Conservation (phyloP, 1,284 basidiomycete genomes). For the Termitomyces sp. region DNA sequence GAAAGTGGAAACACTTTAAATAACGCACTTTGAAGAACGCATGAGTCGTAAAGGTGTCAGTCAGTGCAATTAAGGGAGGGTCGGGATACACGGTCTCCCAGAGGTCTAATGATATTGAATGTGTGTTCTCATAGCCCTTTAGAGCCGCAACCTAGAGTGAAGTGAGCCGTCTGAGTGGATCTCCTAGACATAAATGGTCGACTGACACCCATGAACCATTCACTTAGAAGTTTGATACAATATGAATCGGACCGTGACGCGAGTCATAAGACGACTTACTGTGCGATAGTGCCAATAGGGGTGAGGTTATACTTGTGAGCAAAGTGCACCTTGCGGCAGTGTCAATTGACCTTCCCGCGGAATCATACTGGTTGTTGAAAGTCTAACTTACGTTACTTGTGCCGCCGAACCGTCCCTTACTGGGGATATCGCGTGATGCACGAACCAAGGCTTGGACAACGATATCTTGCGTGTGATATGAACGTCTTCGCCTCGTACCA, state of each 20-base stretch:
- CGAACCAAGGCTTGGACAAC: conserved; percentile 69
- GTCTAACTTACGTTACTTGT: conserved; percentile 74
- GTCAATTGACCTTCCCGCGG: conserved; percentile 6
- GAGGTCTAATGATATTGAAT: conserved; percentile 68
- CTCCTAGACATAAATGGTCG: conserved; percentile 3
- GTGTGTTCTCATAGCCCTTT: conserved; percentile 75
- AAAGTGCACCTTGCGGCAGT: conserved; percentile 61
- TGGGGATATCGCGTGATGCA: conserved; percentile 50
- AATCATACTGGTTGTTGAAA: neutral
- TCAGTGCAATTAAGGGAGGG: conserved; percentile 69
- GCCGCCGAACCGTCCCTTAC: conserved; percentile 63
- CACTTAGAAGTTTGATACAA: conserved; percentile 39
- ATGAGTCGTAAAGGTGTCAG: conserved; percentile 87
- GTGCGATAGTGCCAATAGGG: conserved; percentile 84
- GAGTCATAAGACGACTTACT: conserved; percentile 47
- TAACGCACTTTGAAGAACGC: conserved; percentile 75
- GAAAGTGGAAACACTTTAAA: neutral
- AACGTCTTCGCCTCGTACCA: conserved; percentile 85
- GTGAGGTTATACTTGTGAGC: conserved; percentile 68
- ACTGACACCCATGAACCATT: conserved; percentile 92
- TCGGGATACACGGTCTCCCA: conserved; percentile 80
- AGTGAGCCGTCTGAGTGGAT: neutral
- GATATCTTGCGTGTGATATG: conserved; percentile 75
- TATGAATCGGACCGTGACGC: neutral
- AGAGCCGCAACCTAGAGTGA: conserved; percentile 66